A percentile compares a stretch with the other conserved stretches of the same genome.
Conservation (phyloP, 306 rosid genomes). For the Prinsepia uniflora region DNA sequence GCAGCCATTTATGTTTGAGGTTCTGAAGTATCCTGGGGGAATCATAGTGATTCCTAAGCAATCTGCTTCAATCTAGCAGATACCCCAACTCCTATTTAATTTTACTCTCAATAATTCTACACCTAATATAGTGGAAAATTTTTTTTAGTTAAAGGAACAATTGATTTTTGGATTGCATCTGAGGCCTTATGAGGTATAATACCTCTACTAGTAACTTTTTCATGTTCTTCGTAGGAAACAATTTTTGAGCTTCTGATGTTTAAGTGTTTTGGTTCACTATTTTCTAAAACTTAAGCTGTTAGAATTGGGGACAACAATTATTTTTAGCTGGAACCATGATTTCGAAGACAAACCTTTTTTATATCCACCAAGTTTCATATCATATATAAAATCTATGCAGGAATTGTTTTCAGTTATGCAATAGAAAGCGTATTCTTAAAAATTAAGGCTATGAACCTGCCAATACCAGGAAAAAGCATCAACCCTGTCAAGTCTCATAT, state of each 20-base stretch:
- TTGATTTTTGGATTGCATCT: slow-evolving; percentile 62
- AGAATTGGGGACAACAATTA: background rate
- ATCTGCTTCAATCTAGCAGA: slow-evolving; percentile 58
- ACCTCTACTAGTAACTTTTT: slow-evolving; percentile 17
- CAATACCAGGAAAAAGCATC: no score
- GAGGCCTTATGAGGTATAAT: slow-evolving; percentile 61
- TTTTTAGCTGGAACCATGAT: background rate
- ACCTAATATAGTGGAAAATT: slow-evolving; percentile 51
- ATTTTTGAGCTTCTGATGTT: slow-evolving; percentile 14
- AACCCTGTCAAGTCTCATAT: no score
- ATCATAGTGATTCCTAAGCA: slow-evolving; percentile 66
- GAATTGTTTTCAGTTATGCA: slow-evolving; percentile 3
- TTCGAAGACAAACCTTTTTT: background rate
- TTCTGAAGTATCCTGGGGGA: slow-evolving; percentile 71
- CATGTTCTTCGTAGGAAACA: slow-evolving; percentile 11
- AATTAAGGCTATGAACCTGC: no score
- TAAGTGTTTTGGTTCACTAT: slow-evolving; percentile 1
- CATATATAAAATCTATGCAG: background rate
- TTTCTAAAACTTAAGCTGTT: slow-evolving; percentile 3
- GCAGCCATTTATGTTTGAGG: slow-evolving; percentile 62
- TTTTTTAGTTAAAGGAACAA: slow-evolving; percentile 55
- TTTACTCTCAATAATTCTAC: slow-evolving; percentile 75
- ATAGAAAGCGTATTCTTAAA: background rate
- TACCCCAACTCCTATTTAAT: slow-evolving; percentile 65
- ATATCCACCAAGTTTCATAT: background rate